These are phyloP conservation scores for Lecanicillium sp. DNA, from an alignment of 2,329 filamentous ascomycete genomes.

Conservation along the genomic window DNA sequence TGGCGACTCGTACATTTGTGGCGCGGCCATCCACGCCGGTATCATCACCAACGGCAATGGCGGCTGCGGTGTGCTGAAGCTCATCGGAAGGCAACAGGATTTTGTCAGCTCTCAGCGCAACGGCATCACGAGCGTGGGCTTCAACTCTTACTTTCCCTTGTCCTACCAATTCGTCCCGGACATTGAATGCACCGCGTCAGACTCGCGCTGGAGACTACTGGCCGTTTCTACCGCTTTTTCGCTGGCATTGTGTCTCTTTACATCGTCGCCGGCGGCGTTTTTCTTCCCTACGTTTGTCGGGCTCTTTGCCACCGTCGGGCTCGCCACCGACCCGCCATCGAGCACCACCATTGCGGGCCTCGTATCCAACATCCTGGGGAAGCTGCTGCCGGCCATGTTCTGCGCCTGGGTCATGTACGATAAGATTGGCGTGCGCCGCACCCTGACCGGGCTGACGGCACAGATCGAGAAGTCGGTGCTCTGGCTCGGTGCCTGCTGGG, in stretches of 20 bases:
- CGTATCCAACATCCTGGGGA: slow-evolving; percentile 70
- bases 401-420: slow-evolving; percentile 81
- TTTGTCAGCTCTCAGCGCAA: slow-evolving; percentile 60
- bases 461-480: slow-evolving; percentile 86
- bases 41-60: slow-evolving; percentile 63
- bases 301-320: slow-evolving; percentile 81
- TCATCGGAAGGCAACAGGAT: slow-evolving; percentile 59
- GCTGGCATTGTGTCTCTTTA: slow-evolving; percentile 71
- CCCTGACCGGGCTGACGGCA: slow-evolving; percentile 64
- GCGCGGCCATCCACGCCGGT: slow-evolving; percentile 76
- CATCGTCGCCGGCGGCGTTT: slow-evolving; percentile 69
- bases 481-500: slow-evolving; percentile 86
- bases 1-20: slow-evolving; percentile 83
- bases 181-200: slow-evolving; percentile 60
- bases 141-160: slow-evolving; percentile 84
- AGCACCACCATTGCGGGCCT: slow-evolving; percentile 60
- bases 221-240: slow-evolving; percentile 77
- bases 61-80: slow-evolving; percentile 72
- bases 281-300: slow-evolving; percentile 78
- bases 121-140: slow-evolving; percentile 68
- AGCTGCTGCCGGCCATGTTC: slow-evolving; percentile 81
- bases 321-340: slow-evolving; percentile 80
- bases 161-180: slow-evolving; percentile 69
- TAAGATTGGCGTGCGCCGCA: slow-evolving; percentile 68
- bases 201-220: slow-evolving; percentile 78